Evolutionary conservation across 768 basidiomycete species (phyloP).

Genomic region (Boletus rubescentipes): DNA sequence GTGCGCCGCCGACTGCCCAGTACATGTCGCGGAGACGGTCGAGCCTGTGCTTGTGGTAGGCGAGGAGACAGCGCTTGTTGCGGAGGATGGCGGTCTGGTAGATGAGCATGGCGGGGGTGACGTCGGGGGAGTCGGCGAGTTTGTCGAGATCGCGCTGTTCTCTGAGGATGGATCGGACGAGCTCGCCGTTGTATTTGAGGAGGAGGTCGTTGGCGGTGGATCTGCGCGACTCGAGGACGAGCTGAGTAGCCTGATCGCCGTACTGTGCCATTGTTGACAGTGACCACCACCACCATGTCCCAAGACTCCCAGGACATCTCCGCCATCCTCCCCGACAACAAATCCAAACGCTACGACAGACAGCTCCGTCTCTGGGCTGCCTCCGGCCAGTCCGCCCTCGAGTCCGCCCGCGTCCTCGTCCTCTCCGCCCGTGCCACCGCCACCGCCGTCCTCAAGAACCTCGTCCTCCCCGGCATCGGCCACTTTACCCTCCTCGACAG

Average conservation of each 20-base stretch:
- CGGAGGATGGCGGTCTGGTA: constrained; percentile 87
- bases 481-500: constrained; percentile 90
- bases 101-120: constrained; percentile 65
- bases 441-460: constrained; percentile 91
- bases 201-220: constrained; percentile 82
- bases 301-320: constrained; percentile 48
- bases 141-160: constrained; percentile 89
- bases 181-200: constrained; percentile 87
- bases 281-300: constrained; percentile 20
- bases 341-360: constrained; percentile 90
- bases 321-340: constrained; percentile 68
- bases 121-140: constrained; percentile 46
- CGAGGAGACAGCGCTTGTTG: constrained; percentile 95
- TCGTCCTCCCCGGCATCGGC: constrained; percentile 95
- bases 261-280: constrained; percentile 49
- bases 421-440: constrained; percentile 80
- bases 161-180: constrained; percentile 82
- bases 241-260: constrained; percentile 85
- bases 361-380: constrained; percentile 96
- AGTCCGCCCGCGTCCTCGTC: constrained; percentile 78
- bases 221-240: constrained; percentile 82
- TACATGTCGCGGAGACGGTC: constrained; percentile 84
- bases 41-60: constrained; percentile 86
- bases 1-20: constrained; percentile 85
- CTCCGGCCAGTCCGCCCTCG: constrained; percentile 86